These are phyloP conservation scores for Parietichytrium sp. DNA, from an alignment of 108 stramenopile genomes.

Conservation along the genomic window DNA sequence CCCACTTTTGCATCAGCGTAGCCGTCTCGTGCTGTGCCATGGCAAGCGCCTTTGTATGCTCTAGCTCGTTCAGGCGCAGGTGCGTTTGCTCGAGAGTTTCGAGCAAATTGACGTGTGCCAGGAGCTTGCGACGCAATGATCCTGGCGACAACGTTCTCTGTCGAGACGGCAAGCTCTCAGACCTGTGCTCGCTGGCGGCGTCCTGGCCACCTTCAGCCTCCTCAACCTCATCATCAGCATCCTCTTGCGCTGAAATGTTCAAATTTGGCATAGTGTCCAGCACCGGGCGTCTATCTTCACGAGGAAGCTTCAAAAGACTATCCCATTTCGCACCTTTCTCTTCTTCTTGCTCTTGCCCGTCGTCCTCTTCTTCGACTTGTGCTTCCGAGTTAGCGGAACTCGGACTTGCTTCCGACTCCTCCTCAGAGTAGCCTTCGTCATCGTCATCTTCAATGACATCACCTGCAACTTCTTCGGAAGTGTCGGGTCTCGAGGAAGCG, in stretches of 20 bases:
- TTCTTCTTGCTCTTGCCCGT: too few species aligned
- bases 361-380: too few species aligned
- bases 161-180: background rate
- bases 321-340: background rate
- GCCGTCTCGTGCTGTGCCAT: slow-evolving; percentile 29
- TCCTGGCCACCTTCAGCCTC: background rate
- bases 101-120: slow-evolving; percentile 15
- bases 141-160: background rate
- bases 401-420: too few species aligned
- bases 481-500: too few species aligned
- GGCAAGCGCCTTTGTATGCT: slow-evolving; percentile 17
- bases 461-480: too few species aligned
- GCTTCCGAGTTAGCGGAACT: too few species aligned
- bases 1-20: slow-evolving; percentile 26
- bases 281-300: background rate
- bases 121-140: background rate
- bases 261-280: background rate
- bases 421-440: too few species aligned
- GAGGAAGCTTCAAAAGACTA: background rate
- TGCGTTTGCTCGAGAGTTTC: slow-evolving; percentile 23
- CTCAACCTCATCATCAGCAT: background rate
- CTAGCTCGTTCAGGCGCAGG: slow-evolving; percentile 14
- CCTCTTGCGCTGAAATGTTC: background rate
- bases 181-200: background rate
- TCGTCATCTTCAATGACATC: too few species aligned